Percentiles rank a stretch among this genome's conserved stretches.
Conservation (phyloP, 768 basidiomycete genomes). For the Leccinum longicurvipes region DNA sequence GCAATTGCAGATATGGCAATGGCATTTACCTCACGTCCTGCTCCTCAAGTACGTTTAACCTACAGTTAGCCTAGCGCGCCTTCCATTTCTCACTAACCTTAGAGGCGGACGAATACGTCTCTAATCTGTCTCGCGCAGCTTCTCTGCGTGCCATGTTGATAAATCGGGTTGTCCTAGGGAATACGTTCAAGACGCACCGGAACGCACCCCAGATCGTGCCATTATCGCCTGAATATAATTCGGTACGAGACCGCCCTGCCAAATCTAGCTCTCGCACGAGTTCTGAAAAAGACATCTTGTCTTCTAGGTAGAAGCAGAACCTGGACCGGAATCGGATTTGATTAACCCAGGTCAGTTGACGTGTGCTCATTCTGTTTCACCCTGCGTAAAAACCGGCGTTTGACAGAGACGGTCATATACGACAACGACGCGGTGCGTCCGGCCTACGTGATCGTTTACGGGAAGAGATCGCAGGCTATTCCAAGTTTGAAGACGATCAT, state of each 20-base stretch:
- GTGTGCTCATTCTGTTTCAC: neutral
- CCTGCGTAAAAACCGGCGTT: neutral
- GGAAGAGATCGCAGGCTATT: slow-evolving; percentile 1
- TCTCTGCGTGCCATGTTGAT: slow-evolving; percentile 13
- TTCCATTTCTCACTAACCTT: slow-evolving; percentile 2
- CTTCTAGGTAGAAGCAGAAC: slow-evolving; percentile 12
- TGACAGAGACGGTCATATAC: slow-evolving; percentile 12
- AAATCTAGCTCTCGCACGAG: neutral
- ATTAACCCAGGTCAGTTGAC: slow-evolving; percentile 9
- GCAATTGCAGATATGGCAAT: slow-evolving; percentile 10
- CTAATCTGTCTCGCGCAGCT: slow-evolving; percentile 7
- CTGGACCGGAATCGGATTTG: slow-evolving; percentile 13
- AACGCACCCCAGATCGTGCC: slow-evolving; percentile 13
- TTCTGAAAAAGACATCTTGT: neutral
- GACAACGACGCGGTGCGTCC: slow-evolving; percentile 14
- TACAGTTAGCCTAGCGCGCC: neutral
- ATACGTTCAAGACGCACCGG: slow-evolving; percentile 7
- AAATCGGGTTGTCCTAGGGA: slow-evolving; percentile 6
- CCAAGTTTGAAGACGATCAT: slow-evolving; percentile 1
- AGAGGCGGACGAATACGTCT: slow-evolving; percentile 18
- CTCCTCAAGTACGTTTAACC: slow-evolving; percentile 11
- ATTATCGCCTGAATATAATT: slow-evolving; percentile 3
- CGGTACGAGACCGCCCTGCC: neutral
- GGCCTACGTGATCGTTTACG: slow-evolving; percentile 11
- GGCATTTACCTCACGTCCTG: slow-evolving; percentile 14